Evolutionary conservation across 2,329 filamentous ascomycete genomes (phyloP).

Genomic region (Fusarium kyushuense): DNA sequence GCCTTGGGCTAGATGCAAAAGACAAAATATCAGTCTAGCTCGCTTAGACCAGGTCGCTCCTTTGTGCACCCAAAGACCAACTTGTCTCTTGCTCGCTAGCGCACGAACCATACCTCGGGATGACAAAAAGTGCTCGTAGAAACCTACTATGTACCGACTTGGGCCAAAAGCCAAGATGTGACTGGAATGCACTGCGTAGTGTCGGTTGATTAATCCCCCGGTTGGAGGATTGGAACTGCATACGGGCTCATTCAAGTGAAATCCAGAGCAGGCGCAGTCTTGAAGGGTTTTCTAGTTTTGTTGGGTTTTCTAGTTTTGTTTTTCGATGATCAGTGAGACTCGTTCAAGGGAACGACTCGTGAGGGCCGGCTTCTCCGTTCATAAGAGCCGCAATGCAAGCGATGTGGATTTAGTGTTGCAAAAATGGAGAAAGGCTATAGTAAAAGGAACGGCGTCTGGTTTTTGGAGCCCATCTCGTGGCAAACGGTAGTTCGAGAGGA

Average conservation of each 20-base stretch:
- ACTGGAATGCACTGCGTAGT: constrained; percentile 18
- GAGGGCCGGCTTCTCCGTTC: neutral
- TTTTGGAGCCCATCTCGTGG: constrained; percentile 9
- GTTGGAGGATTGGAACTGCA: neutral
- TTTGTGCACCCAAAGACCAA: neutral
- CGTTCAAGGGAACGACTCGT: neutral
- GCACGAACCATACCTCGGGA: constrained; percentile 19
- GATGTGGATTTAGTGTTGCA: neutral
- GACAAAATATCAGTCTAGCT: neutral
- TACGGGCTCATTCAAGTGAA: neutral
- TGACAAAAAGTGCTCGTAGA: constrained; percentile 6
- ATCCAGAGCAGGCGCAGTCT: neutral
- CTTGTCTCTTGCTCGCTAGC: neutral
- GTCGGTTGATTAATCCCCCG: constrained; percentile 1
- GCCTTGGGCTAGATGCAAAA: neutral
- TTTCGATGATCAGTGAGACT: neutral
- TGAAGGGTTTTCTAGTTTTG: neutral
- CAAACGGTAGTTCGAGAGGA: neutral
- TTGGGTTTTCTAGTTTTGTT: neutral
- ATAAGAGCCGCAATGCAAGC: neutral
- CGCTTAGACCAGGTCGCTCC: neutral
- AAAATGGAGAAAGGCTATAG: neutral
- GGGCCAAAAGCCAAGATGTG: constrained; percentile 6
- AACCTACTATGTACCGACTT: neutral
- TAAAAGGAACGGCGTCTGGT: neutral